A percentile compares a stretch with the other conserved stretches of the same genome.
These are phyloP conservation scores for Rhodotorula sp. DNA, from an alignment of 1,284 basidiomycete species.

Conservation along the genomic window DNA sequence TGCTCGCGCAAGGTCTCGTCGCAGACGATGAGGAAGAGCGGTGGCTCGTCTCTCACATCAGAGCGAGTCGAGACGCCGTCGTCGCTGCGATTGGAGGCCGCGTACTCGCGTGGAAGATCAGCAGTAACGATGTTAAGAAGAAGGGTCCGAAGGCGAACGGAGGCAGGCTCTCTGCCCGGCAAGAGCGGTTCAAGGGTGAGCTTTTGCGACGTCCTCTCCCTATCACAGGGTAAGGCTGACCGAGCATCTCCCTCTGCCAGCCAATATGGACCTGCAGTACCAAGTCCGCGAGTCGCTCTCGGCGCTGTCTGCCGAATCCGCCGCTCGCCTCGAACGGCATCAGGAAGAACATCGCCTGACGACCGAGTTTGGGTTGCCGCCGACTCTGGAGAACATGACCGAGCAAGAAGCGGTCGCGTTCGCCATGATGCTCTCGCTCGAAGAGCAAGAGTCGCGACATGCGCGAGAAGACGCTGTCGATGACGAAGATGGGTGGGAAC, in stretches of 20 bases:
- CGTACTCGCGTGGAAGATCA: conserved; percentile 40
- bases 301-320: conserved; percentile 35
- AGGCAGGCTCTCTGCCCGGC: conserved; percentile 20
- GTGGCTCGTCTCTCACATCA: conserved; percentile 39
- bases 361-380: conserved; percentile 31
- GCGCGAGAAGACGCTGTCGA: neutral
- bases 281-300: conserved; percentile 41
- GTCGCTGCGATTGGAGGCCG: conserved; percentile 41
- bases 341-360: conserved; percentile 19
- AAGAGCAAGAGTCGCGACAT: conserved; percentile 39
- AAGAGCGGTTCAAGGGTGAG: conserved; percentile 34
- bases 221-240: neutral
- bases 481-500: conserved; percentile 12
- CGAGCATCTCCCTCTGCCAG: neutral
- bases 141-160: conserved; percentile 8
- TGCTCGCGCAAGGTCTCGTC: conserved; percentile 37
- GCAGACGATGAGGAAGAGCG: conserved; percentile 41
- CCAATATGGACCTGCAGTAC: conserved; percentile 40
- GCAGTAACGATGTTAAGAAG: conserved; percentile 26
- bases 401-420: conserved; percentile 15
- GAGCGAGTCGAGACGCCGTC: conserved; percentile 36
- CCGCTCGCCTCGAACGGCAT: conserved; percentile 24
- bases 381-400: conserved; percentile 40
- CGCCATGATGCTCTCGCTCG: conserved; percentile 42
- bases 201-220: too few relatives aligned